These are phyloP conservation scores for Vaccinium macrocarpon DNA, from an alignment of 148 eudicot species.

Conservation along the genomic window DNA sequence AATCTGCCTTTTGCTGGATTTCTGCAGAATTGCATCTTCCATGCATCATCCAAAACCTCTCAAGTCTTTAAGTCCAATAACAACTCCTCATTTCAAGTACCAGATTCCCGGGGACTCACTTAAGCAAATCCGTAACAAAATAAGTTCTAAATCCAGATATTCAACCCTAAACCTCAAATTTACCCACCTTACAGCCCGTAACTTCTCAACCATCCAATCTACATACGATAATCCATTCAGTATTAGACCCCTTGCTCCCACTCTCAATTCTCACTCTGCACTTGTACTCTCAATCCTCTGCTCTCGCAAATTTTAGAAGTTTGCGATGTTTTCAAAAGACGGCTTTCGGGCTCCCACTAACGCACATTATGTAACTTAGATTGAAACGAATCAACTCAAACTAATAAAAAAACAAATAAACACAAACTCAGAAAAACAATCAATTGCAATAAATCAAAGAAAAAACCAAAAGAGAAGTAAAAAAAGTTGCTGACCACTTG, in stretches of 20 bases:
- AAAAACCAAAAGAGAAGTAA: not conserved
- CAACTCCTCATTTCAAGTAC: not conserved
- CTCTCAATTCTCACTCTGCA: too few species aligned
- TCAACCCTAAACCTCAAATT: not conserved
- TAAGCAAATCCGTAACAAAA: not conserved
- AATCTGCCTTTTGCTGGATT: not conserved
- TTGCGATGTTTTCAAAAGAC: not conserved
- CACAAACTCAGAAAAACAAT: not conserved
- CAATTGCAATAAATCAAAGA: not conserved
- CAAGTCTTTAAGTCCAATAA: not conserved
- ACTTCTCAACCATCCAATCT: not conserved
- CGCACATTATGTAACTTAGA: not conserved
- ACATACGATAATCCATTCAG: not conserved
- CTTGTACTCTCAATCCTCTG: not conserved
- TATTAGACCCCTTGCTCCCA: too few species aligned
- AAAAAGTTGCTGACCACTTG: constrained; percentile 49
- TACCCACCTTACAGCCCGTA: not conserved
- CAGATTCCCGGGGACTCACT: not conserved
- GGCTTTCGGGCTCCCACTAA: not conserved
- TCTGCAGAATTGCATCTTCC: not conserved
- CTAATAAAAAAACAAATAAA: not conserved
- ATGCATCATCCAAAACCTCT: not conserved
- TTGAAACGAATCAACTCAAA: not conserved
- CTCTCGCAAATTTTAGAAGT: not conserved
- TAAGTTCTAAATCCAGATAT: not conserved